Percentiles rank a stretch among this genome's conserved stretches.
Evolutionary conservation across 805 yeast genomes (phyloP).

Genomic region (Grigorovia yakushimaensis): DNA sequence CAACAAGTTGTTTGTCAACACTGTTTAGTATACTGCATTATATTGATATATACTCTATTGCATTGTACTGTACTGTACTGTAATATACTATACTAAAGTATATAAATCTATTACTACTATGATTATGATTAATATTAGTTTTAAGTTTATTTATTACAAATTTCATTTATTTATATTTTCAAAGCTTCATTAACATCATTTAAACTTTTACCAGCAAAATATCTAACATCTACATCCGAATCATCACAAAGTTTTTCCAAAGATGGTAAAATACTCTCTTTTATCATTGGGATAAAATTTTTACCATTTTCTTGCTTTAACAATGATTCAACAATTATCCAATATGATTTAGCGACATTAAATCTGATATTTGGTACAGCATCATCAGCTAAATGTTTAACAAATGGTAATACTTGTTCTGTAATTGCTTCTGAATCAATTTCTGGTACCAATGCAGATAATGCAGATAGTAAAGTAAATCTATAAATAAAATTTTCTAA

Average conservation of each 20-base stretch:
- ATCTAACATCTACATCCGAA: conserved; percentile 81
- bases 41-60: too few relatives aligned
- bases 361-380: conserved; percentile 92
- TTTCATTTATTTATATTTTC: background rate
- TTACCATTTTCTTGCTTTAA: conserved; percentile 20
- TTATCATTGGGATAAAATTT: conserved; percentile 31
- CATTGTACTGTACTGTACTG: too few relatives aligned
- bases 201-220: conserved; percentile 63
- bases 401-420: conserved; percentile 67
- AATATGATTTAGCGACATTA: conserved; percentile 82
- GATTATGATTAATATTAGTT: background rate
- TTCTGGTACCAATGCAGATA: conserved; percentile 73
- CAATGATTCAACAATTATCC: conserved; percentile 48
- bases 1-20: too few relatives aligned
- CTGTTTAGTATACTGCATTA: too few relatives aligned
- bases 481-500: conserved; percentile 75
- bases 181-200: conserved; percentile 21
- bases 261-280: conserved; percentile 48
- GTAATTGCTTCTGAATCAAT: conserved; percentile 47
- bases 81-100: background rate
- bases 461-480: conserved; percentile 80
- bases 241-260: conserved; percentile 60
- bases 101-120: too few relatives aligned
- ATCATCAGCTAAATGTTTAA: conserved; percentile 62
- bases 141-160: background rate